Percentiles rank a stretch among this genome's conserved stretches.
phyloP scores from a whole-genome alignment of 306 rosid species.

The Pyrus pyrifolia region DNA sequence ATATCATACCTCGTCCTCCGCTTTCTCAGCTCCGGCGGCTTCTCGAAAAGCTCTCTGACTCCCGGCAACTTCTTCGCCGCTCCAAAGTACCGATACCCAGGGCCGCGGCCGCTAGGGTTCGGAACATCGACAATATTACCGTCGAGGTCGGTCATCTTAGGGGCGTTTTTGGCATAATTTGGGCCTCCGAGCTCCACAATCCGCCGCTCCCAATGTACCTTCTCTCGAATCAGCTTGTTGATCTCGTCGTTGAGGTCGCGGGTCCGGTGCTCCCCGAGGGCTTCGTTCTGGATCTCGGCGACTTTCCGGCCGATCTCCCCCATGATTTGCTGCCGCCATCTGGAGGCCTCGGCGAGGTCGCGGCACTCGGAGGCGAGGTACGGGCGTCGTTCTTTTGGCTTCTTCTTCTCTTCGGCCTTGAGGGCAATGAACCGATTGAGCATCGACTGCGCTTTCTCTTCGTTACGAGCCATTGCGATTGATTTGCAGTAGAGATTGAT shows the following conservation, averaged over 20 bases:
- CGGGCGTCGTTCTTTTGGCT: slow-evolving; percentile 74
- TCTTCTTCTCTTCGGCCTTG: slow-evolving; percentile 92
- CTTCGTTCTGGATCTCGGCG: slow-evolving; percentile 96
- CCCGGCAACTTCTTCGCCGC: slow-evolving; percentile 90
- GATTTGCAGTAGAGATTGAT: background rate
- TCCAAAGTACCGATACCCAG: slow-evolving; percentile 84
- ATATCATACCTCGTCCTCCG: slow-evolving; percentile 83
- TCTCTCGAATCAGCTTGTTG: slow-evolving; percentile 77
- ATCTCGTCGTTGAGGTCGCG: slow-evolving; percentile 95
- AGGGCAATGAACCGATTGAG: slow-evolving; percentile 76
- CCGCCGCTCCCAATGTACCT: slow-evolving; percentile 82
- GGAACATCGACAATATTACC: slow-evolving; percentile 95
- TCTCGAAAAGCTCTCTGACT: slow-evolving; percentile 74
- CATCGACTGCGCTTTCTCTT: slow-evolving; percentile 68
- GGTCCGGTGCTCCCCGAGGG: slow-evolving; percentile 94
- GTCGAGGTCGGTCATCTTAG: slow-evolving; percentile 91
- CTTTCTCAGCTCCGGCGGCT: slow-evolving; percentile 80
- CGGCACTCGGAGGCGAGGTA: slow-evolving; percentile 90
- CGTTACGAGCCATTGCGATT: slow-evolving; percentile 64
- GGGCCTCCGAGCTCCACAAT: slow-evolving; percentile 86
- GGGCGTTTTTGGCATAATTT: slow-evolving; percentile 50
- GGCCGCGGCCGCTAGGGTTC: slow-evolving; percentile 89
- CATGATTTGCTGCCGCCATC: slow-evolving; percentile 90
- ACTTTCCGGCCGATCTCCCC: slow-evolving; percentile 94
- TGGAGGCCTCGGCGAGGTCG: slow-evolving; percentile 86